A percentile compares a stretch with the other conserved stretches of the same genome.
phyloP scores from a whole-genome alignment of 176 grass and related monocot genomes.

The Aegilops bicornis region DNA sequence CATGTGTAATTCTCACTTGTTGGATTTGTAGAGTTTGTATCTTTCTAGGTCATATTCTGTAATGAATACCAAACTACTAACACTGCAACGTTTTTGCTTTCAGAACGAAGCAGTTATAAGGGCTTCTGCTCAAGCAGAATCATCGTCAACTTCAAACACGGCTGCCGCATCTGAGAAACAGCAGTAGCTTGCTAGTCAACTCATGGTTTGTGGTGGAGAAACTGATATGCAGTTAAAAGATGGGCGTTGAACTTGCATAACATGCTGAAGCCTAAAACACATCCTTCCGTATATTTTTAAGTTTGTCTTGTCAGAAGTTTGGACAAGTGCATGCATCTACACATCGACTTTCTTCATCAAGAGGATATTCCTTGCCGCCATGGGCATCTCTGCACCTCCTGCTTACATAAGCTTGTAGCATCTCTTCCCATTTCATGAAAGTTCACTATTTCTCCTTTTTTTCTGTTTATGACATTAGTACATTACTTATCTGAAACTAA shows the following conservation, averaged over 20 bases:
- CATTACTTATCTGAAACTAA: not conserved
- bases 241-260: constrained; percentile 1
- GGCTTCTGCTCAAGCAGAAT: constrained; percentile 39
- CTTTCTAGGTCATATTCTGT: not conserved
- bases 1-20: not conserved
- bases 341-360: constrained; percentile 8
- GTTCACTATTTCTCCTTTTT: not conserved
- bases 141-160: constrained; percentile 10
- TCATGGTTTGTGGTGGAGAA: not conserved
- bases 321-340: constrained; percentile 20
- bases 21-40: not conserved
- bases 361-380: constrained; percentile 33
- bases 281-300: constrained; percentile 2
- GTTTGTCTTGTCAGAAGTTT: constrained; percentile 17
- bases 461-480: not conserved
- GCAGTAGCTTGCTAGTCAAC: constrained; percentile 21
- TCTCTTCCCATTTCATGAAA: not conserved
- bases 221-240: constrained; percentile 4
- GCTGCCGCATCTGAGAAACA: not conserved
- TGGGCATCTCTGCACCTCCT: constrained; percentile 15
- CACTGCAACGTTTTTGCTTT: constrained; percentile 1
- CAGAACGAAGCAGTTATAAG: constrained; percentile 59
- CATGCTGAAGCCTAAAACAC: constrained; percentile 17
- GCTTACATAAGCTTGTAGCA: constrained; percentile 32
- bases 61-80: not conserved